Evolutionary conservation across 805 yeast genomes (phyloP), one percentile per base, ranked within the genome.

Genomic region (Teunomyces kruisii): DNA sequence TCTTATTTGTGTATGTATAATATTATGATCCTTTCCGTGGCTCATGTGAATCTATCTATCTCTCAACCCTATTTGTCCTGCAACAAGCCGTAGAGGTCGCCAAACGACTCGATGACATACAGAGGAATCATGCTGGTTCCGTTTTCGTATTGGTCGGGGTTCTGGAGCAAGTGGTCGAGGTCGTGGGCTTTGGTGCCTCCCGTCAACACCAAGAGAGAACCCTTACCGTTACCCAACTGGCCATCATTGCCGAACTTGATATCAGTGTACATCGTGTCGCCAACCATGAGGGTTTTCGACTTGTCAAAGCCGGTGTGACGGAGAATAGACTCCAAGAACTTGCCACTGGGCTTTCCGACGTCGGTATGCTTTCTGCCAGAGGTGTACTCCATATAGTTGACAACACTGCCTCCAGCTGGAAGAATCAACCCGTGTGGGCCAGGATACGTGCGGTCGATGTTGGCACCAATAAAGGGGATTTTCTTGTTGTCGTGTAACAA

Each of bases 211-310:
- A 70, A 56, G 28, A 69, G 46, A 1, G 71, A 52, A 0, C 68
- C 66, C 3, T 54, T 51, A 1, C 52, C 58, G 17, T 62, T 59
- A 0, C 72, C 73, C 32, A 68, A 52, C 1, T 54, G 45, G 1
- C 74, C 73, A 45, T 70, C 75, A 44, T 69, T 70, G 3, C 74
- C 75, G 50, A 70, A 69, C 49, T 70, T 70, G 48, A 70, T 68
- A 46, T 70, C 75, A 2, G 75, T 70, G 47, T 70, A 70, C 32
- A 70, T 52, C 3, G 75, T 70, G 46, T 70, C 75, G 9, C 75
- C 75, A 7, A 69, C 63, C 75, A 70, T 69, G 38, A 69, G 47
- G 2, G 74, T 65, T 28, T 52, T 57, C 14, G 40, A 44, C 27
- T 51, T 56, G 17, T 60, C 61, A 50, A 65, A 68, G 10, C 56